Conservation (phyloP, 371 early-diverging fungal species). For the Mucor racemosus region DNA sequence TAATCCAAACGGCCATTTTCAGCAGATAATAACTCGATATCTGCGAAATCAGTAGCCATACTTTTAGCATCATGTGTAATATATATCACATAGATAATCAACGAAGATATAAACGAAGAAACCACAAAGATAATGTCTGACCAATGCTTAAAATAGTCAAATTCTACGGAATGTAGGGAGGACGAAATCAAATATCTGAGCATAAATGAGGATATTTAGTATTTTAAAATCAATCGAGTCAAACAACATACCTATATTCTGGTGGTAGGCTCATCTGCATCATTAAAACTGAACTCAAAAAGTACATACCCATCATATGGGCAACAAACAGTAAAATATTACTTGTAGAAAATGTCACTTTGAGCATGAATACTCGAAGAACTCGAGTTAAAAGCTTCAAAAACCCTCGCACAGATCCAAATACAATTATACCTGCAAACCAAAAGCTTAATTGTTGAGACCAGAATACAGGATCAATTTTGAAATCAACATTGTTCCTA, state of each 20-base stretch:
- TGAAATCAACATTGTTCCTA: slow-evolving; percentile 47
- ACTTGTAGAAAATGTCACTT: slow-evolving; percentile 61
- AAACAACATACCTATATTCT: slow-evolving; percentile 66
- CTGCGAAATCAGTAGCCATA: slow-evolving; percentile 45
- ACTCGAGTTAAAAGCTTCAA: slow-evolving; percentile 78
- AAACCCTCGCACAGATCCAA: slow-evolving; percentile 85
- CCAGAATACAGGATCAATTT: slow-evolving; percentile 81
- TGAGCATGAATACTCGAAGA: slow-evolving; percentile 70
- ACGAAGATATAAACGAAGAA: slow-evolving; percentile 69
- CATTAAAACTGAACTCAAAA: slow-evolving; percentile 87
- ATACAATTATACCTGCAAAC: slow-evolving; percentile 88
- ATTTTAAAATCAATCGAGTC: background rate
- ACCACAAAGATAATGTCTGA: slow-evolving; percentile 91
- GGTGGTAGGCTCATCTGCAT: slow-evolving; percentile 87
- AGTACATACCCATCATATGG: slow-evolving; percentile 93
- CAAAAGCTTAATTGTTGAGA: slow-evolving; percentile 92
- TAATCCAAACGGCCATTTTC: slow-evolving; percentile 24
- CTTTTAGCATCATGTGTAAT: slow-evolving; percentile 58
- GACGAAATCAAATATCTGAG: slow-evolving; percentile 77
- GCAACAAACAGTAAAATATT: slow-evolving; percentile 81
- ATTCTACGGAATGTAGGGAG: slow-evolving; percentile 77
- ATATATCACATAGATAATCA: slow-evolving; percentile 74
- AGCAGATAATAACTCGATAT: slow-evolving; percentile 33
- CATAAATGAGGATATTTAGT: background rate
- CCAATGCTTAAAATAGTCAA: slow-evolving; percentile 91